Conservation (phyloP, 225 moss, liverwort and hornwort genomes). For the Polytrichum commune region DNA sequence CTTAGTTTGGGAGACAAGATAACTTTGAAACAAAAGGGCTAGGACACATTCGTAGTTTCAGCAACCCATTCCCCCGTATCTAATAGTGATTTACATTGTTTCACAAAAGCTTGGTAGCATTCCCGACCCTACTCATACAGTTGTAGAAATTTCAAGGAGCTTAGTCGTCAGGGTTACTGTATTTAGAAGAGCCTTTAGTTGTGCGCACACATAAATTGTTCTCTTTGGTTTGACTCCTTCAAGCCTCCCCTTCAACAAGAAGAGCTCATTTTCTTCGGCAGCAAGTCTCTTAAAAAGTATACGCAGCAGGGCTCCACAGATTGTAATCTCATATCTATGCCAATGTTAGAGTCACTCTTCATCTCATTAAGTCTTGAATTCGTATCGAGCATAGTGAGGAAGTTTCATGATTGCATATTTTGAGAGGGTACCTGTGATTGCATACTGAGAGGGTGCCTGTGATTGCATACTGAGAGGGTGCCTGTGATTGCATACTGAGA, state of each 20-base stretch:
- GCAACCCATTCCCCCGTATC: not conserved
- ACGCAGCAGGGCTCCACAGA: no score
- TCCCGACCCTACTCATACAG: conserved; percentile 17
- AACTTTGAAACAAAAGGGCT: conserved; percentile 94
- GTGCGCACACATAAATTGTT: conserved; percentile 32
- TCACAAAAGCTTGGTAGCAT: conserved; percentile 14
- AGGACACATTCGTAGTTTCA: not conserved
- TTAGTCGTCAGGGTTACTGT: conserved; percentile 23
- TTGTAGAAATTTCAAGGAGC: conserved; percentile 11
- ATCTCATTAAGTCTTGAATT: no score
- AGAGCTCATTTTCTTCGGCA: conserved; percentile 11
- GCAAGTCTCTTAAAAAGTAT: not conserved
- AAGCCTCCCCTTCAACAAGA: conserved; percentile 20
- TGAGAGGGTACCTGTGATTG: no score
- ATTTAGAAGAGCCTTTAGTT: conserved; percentile 32
- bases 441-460: no score
- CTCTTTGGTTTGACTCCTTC: conserved; percentile 24
- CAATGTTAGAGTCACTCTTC: no score
- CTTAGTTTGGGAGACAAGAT: conserved; percentile 98
- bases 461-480: no score
- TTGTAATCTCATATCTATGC: no score
- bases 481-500: no score
- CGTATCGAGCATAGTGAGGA: no score
- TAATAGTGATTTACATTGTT: conserved; percentile 13
- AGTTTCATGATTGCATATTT: no score